Percentiles rank a stretch among this genome's conserved stretches.
These are phyloP conservation scores for Aspergillus thermomutatus DNA, from an alignment of 2,329 filamentous ascomycete species.

Conservation along the genomic window DNA sequence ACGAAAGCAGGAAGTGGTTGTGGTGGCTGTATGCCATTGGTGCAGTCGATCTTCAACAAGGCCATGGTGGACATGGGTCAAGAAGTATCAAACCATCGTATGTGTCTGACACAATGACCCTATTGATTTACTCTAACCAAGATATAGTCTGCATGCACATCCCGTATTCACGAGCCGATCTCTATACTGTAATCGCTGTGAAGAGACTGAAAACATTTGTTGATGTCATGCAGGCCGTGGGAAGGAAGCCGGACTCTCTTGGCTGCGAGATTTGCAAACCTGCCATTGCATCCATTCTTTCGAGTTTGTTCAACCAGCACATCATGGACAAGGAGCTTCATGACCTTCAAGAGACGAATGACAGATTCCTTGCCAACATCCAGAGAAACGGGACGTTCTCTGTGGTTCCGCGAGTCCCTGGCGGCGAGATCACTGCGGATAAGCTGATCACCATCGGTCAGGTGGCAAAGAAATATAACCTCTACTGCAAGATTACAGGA, in stretches of 20 bases:
- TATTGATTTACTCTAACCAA: constrained; percentile 4
- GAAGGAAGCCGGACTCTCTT: constrained; percentile 66
- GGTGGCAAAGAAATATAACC: constrained; percentile 76
- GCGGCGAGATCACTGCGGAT: constrained; percentile 82
- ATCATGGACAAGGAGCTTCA: constrained; percentile 68
- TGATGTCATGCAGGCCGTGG: constrained; percentile 75
- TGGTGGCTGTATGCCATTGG: constrained; percentile 83
- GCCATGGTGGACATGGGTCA: constrained; percentile 82
- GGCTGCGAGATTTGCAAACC: constrained; percentile 89
- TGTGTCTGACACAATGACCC: constrained; percentile 8
- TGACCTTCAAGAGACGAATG: constrained; percentile 86
- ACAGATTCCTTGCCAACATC: constrained; percentile 82
- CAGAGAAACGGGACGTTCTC: constrained; percentile 90
- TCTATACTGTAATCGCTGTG: constrained; percentile 86
- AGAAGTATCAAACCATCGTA: constrained; percentile 74
- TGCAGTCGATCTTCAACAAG: constrained; percentile 86
- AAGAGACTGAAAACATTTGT: constrained; percentile 70
- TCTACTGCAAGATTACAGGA: constrained; percentile 91
- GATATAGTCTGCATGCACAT: constrained; percentile 72
- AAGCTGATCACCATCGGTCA: constrained; percentile 79
- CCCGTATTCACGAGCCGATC: constrained; percentile 74
- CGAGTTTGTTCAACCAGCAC: constrained; percentile 79
- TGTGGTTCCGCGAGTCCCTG: constrained; percentile 77
- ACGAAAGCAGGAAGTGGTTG: constrained; percentile 91
- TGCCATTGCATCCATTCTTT: constrained; percentile 72